Percentiles rank a stretch among this genome's conserved stretches.
Conservation (phyloP, 2,329 filamentous ascomycete species). For the Curvularia spicifera region DNA sequence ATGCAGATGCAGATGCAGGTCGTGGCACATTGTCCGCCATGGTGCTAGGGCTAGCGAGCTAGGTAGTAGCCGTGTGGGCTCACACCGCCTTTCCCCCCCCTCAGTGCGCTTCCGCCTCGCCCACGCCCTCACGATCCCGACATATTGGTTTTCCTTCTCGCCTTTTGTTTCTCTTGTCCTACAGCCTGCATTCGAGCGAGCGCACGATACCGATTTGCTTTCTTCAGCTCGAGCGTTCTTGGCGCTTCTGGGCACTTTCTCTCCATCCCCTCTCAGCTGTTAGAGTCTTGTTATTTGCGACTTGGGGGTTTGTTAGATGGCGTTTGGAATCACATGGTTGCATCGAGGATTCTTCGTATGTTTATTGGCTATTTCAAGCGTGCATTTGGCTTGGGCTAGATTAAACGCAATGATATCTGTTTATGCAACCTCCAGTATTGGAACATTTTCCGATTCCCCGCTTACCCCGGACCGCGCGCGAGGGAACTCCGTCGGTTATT, state of each 20-base stretch:
- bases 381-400: constrained; percentile 1
- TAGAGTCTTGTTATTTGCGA: not conserved
- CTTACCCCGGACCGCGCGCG: not conserved
- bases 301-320: not conserved
- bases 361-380: constrained; percentile 1
- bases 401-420: not conserved
- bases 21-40: not conserved
- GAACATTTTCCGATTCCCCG: not conserved
- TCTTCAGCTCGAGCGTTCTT: constrained; percentile 1
- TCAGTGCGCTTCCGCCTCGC: not conserved
- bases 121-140: not conserved
- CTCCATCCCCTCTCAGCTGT: not conserved
- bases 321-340: not conserved
- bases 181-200: not conserved
- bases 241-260: constrained; percentile 2
- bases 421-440: not conserved
- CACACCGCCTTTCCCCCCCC: not conserved
- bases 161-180: not conserved
- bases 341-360: not conserved
- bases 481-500: constrained; percentile 25
- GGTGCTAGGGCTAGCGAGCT: not conserved
- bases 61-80: not conserved
- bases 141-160: constrained; percentile 1
- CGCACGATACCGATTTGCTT: constrained; percentile 4
- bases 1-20: not conserved